Conservation (phyloP, 129 eudicot species). For the Saposhnikovia divaricata region DNA sequence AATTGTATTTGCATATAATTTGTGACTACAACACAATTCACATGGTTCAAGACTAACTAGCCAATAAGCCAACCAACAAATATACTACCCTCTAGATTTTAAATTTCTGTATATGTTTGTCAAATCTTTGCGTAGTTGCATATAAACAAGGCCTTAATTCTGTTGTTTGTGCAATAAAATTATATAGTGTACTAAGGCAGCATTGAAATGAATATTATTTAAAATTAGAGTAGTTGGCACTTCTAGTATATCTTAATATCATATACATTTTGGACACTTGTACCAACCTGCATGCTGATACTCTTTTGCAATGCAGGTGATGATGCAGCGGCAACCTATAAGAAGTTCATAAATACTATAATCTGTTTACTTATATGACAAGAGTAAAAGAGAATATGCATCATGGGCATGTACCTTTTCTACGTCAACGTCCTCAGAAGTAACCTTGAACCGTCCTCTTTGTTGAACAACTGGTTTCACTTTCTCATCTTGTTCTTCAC, state of each 20-base stretch:
- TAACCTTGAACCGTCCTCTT: slow-evolving; percentile 86
- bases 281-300: slow-evolving; percentile 69
- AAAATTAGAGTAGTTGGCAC: neutral
- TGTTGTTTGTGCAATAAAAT: neutral
- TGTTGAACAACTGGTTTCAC: slow-evolving; percentile 73
- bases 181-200: neutral
- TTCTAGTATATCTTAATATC: neutral
- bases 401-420: slow-evolving; percentile 42
- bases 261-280: neutral
- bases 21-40: neutral
- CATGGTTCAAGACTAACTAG: neutral
- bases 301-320: slow-evolving; percentile 53
- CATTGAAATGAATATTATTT: neutral
- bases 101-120: neutral
- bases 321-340: slow-evolving; percentile 39
- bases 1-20: neutral
- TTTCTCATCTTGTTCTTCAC: slow-evolving; percentile 75
- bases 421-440: slow-evolving; percentile 67
- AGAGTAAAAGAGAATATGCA: neutral
- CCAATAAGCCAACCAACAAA: neutral
- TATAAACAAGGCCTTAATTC: neutral
- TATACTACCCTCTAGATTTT: neutral
- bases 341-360: neutral
- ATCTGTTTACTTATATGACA: slow-evolving; percentile 2
- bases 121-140: neutral